Conservation (phyloP, 495 filamentous ascomycete genomes). For the Aspergillus panamensis region DNA sequence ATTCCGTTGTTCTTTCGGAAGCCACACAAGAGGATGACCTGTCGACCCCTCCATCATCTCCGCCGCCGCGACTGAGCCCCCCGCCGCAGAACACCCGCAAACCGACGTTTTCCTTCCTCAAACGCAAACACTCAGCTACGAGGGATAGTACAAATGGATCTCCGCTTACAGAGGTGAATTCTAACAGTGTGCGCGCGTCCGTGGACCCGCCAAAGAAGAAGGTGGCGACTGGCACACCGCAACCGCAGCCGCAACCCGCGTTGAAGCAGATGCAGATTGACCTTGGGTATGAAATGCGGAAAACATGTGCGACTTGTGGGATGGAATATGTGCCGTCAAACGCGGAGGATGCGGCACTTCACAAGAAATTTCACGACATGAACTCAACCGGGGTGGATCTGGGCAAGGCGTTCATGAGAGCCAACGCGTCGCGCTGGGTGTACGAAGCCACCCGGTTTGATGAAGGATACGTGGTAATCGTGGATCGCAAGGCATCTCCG, state of each 20-base stretch:
- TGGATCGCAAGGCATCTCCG: slow-evolving; percentile 52
- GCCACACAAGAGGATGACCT: slow-evolving; percentile 47
- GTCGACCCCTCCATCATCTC: slow-evolving; percentile 51
- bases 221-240: slow-evolving; percentile 2
- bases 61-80: slow-evolving; percentile 53
- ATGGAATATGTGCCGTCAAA: slow-evolving; percentile 72
- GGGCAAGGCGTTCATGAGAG: slow-evolving; percentile 51
- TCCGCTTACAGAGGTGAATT: slow-evolving; percentile 50
- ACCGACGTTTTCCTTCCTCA: slow-evolving; percentile 51
- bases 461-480: slow-evolving; percentile 54
- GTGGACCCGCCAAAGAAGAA: slow-evolving; percentile 37
- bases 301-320: slow-evolving; percentile 60
- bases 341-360: slow-evolving; percentile 58
- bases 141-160: slow-evolving; percentile 34
- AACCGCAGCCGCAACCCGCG: slow-evolving; percentile 31
- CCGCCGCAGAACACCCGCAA: slow-evolving; percentile 55
- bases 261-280: slow-evolving; percentile 67
- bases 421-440: slow-evolving; percentile 44
- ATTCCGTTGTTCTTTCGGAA: slow-evolving; percentile 47
- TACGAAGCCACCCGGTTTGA: slow-evolving; percentile 45
- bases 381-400: slow-evolving; percentile 63
- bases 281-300: slow-evolving; percentile 55
- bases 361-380: slow-evolving; percentile 66
- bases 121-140: slow-evolving; percentile 45
- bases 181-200: slow-evolving; percentile 47